Evolutionary conservation across 169 alveolate genomes (phyloP).

Genomic region (Plasmodium gonderi): DNA sequence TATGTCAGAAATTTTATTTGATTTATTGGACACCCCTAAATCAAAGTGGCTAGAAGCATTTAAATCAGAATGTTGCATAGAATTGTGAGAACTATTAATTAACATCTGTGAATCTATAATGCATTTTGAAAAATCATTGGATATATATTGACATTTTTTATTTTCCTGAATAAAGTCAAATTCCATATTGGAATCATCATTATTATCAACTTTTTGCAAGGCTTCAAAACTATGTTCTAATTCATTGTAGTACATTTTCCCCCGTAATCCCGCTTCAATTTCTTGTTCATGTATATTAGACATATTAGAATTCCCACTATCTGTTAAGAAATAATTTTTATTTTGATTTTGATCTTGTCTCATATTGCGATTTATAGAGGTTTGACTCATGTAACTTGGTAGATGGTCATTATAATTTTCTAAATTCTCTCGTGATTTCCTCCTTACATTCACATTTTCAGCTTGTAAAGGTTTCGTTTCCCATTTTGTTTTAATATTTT

Average conservation of each 20-base stretch:
- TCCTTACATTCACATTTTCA: background rate
- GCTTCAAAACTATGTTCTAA: slow-evolving; percentile 17
- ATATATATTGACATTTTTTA: background rate
- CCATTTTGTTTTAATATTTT: slow-evolving; percentile 25
- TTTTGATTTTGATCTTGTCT: background rate
- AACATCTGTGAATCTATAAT: background rate
- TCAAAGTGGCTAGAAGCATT: slow-evolving; percentile 11
- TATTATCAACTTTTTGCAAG: background rate
- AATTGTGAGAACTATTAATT: slow-evolving; percentile 11
- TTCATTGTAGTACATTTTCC: background rate
- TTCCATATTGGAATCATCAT: background rate
- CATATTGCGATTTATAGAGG: background rate
- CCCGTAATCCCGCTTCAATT: background rate
- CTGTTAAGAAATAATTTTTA: background rate
- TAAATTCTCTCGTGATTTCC: background rate
- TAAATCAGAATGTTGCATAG: background rate
- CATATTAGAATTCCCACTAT: background rate
- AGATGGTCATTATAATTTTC: background rate
- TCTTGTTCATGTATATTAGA: background rate
- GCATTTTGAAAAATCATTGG: slow-evolving; percentile 14
- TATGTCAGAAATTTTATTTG: slow-evolving; percentile 1
- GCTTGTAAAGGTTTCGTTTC: background rate
- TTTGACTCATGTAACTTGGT: background rate
- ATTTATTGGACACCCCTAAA: slow-evolving; percentile 13
- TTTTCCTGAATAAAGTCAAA: slow-evolving; percentile 16